Conservation (phyloP, 257 asterid species). For the Marsdenia floribunda region DNA sequence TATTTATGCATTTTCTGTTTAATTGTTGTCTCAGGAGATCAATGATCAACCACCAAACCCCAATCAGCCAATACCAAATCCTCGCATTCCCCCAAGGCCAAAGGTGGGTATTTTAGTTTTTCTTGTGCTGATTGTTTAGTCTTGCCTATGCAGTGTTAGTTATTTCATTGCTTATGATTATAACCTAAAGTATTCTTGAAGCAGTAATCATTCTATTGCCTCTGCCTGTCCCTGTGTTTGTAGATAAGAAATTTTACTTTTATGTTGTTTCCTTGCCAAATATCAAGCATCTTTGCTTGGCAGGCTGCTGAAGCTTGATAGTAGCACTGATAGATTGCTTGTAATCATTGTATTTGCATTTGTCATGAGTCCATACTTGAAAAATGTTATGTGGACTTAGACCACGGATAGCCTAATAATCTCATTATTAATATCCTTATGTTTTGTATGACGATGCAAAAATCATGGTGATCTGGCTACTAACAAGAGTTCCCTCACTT, state of each 20-base stretch:
- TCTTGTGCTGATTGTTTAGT: slow-evolving; percentile 4
- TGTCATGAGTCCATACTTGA: background rate
- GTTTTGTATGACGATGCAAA: background rate
- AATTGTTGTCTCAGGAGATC: slow-evolving; percentile 55
- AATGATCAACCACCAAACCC: slow-evolving; percentile 96
- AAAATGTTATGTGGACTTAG: background rate
- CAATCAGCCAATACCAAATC: slow-evolving; percentile 69
- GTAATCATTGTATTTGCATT: background rate
- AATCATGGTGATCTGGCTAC: background rate
- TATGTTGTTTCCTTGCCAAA: background rate
- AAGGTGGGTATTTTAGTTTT: slow-evolving; percentile 46
- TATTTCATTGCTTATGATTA: background rate
- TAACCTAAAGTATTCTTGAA: background rate
- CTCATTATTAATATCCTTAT: background rate
- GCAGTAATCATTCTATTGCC: background rate
- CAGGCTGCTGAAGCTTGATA: background rate
- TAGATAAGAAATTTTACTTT: background rate
- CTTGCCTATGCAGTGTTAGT: background rate
- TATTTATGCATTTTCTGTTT: slow-evolving; percentile 11
- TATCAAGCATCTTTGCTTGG: background rate
- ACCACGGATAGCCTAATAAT: background rate
- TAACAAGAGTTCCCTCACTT: slow-evolving; percentile 17
- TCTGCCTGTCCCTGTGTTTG: background rate
- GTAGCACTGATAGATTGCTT: background rate
- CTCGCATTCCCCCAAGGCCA: slow-evolving; percentile 63